Percentiles rank a stretch among this genome's conserved stretches.
These are phyloP conservation scores for Apiotrichum domesticum DNA, from an alignment of 1,284 basidiomycete species.

Conservation along the genomic window DNA sequence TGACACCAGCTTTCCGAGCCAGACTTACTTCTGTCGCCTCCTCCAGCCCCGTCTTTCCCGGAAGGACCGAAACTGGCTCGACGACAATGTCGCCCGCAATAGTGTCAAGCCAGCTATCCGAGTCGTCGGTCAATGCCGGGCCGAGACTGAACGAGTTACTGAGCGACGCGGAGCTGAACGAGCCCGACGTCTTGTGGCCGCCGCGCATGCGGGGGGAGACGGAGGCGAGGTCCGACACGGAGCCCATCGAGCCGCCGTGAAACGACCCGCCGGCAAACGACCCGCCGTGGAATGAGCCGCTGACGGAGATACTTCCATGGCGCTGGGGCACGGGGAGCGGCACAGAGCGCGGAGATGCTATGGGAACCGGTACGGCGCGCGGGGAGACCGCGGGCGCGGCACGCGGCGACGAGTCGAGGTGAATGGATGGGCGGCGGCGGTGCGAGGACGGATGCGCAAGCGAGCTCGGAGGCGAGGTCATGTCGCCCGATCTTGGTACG, in stretches of 20 bases:
- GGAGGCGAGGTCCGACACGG: conserved; percentile 13
- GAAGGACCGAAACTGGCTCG: background rate
- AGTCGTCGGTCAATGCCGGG: conserved; percentile 10
- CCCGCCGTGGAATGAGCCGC: background rate
- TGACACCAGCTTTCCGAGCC: background rate
- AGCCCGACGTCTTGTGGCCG: conserved; percentile 3
- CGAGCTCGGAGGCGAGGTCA: too few species aligned
- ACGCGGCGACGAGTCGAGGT: conserved; percentile 5
- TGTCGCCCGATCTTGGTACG: too few species aligned
- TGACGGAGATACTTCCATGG: conserved; percentile 17
- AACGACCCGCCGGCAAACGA: background rate
- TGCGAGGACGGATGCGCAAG: too few species aligned
- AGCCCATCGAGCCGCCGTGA: conserved; percentile 13
- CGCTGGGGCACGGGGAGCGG: conserved; percentile 26
- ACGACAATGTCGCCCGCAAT: conserved; percentile 8
- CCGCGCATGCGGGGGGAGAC: conserved; percentile 7
- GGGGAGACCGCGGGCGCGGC: background rate
- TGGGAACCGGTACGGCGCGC: background rate
- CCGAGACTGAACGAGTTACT: conserved; percentile 15
- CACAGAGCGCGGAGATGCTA: conserved; percentile 17
- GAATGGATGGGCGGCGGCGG: conserved; percentile 14
- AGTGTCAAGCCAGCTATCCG: conserved; percentile 26
- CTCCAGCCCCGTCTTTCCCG: conserved; percentile 26
- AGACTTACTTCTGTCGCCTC: conserved; percentile 33
- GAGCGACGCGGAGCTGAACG: background rate